A percentile compares a stretch with the other conserved stretches of the same genome.
These are phyloP conservation scores for Endotrypanum monterogeii DNA, from an alignment of 208 protist species.

Conservation along the genomic window DNA sequence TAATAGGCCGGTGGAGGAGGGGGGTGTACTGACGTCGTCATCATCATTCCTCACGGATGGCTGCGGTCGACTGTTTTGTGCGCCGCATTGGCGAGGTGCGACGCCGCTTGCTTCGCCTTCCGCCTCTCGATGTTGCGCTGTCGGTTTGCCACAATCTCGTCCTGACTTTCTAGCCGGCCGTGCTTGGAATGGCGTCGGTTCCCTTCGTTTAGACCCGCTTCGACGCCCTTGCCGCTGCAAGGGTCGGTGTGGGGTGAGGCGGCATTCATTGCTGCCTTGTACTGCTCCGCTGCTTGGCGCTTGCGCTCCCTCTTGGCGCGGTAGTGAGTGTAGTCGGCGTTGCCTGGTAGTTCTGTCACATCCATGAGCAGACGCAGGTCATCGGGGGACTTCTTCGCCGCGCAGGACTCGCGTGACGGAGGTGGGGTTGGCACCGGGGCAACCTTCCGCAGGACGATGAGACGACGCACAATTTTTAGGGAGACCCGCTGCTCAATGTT, in stretches of 20 bases:
- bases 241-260: background rate
- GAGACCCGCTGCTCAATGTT: constrained; percentile 87
- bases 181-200: constrained; percentile 16
- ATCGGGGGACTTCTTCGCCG: constrained; percentile 36
- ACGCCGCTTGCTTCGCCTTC: constrained; percentile 56
- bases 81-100: constrained; percentile 35
- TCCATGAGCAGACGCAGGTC: constrained; percentile 71
- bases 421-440: constrained; percentile 33
- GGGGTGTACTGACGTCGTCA: background rate
- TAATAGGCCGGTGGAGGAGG: background rate
- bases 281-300: constrained; percentile 44
- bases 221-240: background rate
- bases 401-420: constrained; percentile 53
- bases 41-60: background rate
- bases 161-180: constrained; percentile 28
- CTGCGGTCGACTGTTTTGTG: constrained; percentile 14
- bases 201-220: background rate
- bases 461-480: constrained; percentile 75
- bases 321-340: constrained; percentile 76
- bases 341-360: constrained; percentile 62
- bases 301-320: constrained; percentile 51
- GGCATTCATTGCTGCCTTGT: constrained; percentile 2
- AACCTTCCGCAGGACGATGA: constrained; percentile 71
- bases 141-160: constrained; percentile 62
- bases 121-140: constrained; percentile 54